Evolutionary conservation across 169 alveolate genomes (phyloP).

Genomic region (Plasmodium vivax): DNA sequence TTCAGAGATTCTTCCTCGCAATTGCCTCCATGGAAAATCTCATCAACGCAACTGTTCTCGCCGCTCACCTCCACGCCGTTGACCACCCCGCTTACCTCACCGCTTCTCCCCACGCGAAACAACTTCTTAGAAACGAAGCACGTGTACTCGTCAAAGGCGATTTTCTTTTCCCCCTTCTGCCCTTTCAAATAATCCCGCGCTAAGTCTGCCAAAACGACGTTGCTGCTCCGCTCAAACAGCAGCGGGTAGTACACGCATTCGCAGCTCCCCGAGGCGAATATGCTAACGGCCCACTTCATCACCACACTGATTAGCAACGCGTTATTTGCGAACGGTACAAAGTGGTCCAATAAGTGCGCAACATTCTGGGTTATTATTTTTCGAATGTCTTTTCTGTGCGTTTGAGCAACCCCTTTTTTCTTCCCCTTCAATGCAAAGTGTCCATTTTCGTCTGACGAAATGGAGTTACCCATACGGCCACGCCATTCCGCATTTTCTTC

Average conservation of each 20-base stretch:
- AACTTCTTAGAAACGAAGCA: conserved; percentile 30
- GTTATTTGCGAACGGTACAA: conserved; percentile 14
- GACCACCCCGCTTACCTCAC: too few species aligned
- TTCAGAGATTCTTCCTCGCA: not conserved
- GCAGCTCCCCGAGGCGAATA: conserved; percentile 23
- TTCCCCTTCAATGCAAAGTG: not conserved
- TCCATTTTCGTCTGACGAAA: not conserved
- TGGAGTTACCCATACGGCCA: not conserved
- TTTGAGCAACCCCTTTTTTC: not conserved
- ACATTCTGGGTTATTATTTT: conserved; percentile 20
- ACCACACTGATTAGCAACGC: conserved; percentile 20
- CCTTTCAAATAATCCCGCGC: conserved; percentile 28
- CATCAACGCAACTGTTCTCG: not conserved
- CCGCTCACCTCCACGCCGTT: not conserved
- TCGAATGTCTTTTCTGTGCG: not conserved
- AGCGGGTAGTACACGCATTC: conserved; percentile 25
- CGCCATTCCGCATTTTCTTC: not conserved
- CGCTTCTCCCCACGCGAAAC: not conserved
- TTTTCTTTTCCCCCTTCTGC: conserved; percentile 13
- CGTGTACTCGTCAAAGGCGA: conserved; percentile 40
- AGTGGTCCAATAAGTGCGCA: conserved; percentile 34
- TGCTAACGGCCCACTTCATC: conserved; percentile 38
- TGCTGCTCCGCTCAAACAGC: conserved; percentile 24
- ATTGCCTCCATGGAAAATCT: not conserved
- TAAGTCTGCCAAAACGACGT: conserved; percentile 31